Evolutionary conservation across 2,329 filamentous ascomycete species (phyloP).

Genomic region (Phaeosphaeria sp.): DNA sequence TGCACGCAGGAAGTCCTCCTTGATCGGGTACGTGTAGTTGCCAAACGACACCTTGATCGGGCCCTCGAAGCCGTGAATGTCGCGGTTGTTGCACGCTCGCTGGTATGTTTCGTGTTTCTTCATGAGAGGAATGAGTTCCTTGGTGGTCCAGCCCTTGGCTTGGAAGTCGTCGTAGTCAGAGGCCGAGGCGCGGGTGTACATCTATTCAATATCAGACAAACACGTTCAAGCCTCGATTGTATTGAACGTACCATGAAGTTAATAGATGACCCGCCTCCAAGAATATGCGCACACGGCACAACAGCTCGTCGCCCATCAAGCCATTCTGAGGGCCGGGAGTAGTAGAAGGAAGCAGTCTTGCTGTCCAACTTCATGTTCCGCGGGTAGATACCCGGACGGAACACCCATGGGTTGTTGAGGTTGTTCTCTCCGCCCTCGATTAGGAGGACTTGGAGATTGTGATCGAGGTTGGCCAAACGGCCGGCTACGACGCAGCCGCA

Average conservation of each 20-base stretch:
- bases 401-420: slow-evolving; percentile 79
- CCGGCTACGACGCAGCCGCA: slow-evolving; percentile 61
- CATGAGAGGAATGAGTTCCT: slow-evolving; percentile 78
- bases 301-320: slow-evolving; percentile 74
- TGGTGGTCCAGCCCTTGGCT: slow-evolving; percentile 78
- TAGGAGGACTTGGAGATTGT: slow-evolving; percentile 73
- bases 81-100: slow-evolving; percentile 58
- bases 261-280: slow-evolving; percentile 76
- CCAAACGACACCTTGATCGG: slow-evolving; percentile 83
- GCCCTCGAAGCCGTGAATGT: slow-evolving; percentile 77
- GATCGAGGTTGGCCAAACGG: slow-evolving; percentile 76
- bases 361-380: slow-evolving; percentile 81
- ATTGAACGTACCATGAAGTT: slow-evolving; percentile 70
- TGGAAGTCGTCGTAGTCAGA: slow-evolving; percentile 82
- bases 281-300: slow-evolving; percentile 75
- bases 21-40: slow-evolving; percentile 82
- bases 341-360: slow-evolving; percentile 82
- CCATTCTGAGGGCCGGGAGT: slow-evolving; percentile 76
- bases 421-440: slow-evolving; percentile 77
- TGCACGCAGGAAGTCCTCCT: slow-evolving; percentile 79
- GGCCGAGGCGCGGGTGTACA: slow-evolving; percentile 75
- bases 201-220: slow-evolving; percentile 51
- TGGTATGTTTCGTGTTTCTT: slow-evolving; percentile 84
- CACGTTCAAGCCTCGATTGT: neutral
- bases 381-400: slow-evolving; percentile 78